These are phyloP conservation scores for Metschnikowia noctiluminum DNA, from an alignment of 805 yeast species.

Conservation along the genomic window DNA sequence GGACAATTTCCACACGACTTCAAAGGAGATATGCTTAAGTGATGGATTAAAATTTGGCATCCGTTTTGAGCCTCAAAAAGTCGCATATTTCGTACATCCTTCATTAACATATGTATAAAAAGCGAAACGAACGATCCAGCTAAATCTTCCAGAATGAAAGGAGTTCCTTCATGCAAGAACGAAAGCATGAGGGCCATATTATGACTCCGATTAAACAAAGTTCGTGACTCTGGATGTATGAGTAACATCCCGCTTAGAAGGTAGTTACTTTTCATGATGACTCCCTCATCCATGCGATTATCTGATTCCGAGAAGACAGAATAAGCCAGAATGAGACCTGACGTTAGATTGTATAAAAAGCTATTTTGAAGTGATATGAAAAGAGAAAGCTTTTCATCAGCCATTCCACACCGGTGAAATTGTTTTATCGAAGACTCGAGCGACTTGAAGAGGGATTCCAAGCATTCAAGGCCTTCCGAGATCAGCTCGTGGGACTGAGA, in stretches of 20 bases:
- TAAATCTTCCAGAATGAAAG: slow-evolving; percentile 14
- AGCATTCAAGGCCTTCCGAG: slow-evolving; percentile 5
- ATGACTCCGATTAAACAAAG: slow-evolving; percentile 40
- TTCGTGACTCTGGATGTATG: slow-evolving; percentile 54
- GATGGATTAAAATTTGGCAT: slow-evolving; percentile 46
- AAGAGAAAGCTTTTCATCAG: slow-evolving; percentile 15
- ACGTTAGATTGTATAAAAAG: slow-evolving; percentile 49
- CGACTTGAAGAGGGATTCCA: slow-evolving; percentile 10
- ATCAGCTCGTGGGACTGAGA: slow-evolving; percentile 7
- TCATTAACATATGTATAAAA: slow-evolving; percentile 54
- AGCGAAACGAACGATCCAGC: slow-evolving; percentile 46
- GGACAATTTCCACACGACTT: not conserved
- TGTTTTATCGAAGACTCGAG: slow-evolving; percentile 13
- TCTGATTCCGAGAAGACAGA: slow-evolving; percentile 1
- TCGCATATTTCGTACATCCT: slow-evolving; percentile 55
- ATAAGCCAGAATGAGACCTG: slow-evolving; percentile 28
- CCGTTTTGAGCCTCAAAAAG: slow-evolving; percentile 58
- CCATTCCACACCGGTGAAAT: slow-evolving; percentile 7
- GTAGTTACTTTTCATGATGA: slow-evolving; percentile 25
- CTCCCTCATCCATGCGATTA: slow-evolving; percentile 5
- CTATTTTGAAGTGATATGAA: slow-evolving; percentile 49
- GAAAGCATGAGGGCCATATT: slow-evolving; percentile 38
- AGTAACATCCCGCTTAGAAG: slow-evolving; percentile 59
- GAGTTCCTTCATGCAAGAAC: slow-evolving; percentile 19
- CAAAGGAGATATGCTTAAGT: slow-evolving; percentile 20